Conservation (phyloP, 1,139 yeast species). For the Pichia sp. region DNA sequence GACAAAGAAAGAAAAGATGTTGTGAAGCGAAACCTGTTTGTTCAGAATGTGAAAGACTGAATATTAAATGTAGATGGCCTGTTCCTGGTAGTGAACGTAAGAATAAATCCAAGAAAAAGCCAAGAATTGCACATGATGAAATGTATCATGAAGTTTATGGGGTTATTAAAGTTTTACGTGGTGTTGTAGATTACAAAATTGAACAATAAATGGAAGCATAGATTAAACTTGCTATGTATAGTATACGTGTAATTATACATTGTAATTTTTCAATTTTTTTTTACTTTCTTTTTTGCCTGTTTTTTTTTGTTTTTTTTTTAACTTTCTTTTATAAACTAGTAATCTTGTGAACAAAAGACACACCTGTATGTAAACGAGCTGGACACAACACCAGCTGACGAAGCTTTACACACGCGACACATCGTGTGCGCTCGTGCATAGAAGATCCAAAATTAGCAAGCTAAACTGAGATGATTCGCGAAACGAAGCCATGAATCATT, state of each 20-base stretch:
- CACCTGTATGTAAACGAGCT: no score
- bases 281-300: no score
- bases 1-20: constrained; percentile 67
- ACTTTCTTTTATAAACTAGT: no score
- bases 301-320: no score
- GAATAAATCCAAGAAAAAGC: constrained; percentile 30
- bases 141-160: constrained; percentile 46
- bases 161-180: constrained; percentile 53
- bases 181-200: constrained; percentile 44
- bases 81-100: constrained; percentile 44
- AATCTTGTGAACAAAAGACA: no score
- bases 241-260: background rate
- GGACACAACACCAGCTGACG: no score
- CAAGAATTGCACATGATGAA: constrained; percentile 26
- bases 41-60: constrained; percentile 50
- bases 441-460: no score
- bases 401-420: no score
- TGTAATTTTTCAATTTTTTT: no score
- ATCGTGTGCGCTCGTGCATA: no score
- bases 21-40: constrained; percentile 60
- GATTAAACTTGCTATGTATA: background rate
- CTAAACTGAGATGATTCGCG: no score
- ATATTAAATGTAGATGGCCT: constrained; percentile 51
- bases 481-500: no score
- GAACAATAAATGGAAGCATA: constrained; percentile 17